Evolutionary conservation across 495 filamentous ascomycete species (phyloP), one percentile per base, ranked within the genome.

Genomic region (Ramalina intermedia): DNA sequence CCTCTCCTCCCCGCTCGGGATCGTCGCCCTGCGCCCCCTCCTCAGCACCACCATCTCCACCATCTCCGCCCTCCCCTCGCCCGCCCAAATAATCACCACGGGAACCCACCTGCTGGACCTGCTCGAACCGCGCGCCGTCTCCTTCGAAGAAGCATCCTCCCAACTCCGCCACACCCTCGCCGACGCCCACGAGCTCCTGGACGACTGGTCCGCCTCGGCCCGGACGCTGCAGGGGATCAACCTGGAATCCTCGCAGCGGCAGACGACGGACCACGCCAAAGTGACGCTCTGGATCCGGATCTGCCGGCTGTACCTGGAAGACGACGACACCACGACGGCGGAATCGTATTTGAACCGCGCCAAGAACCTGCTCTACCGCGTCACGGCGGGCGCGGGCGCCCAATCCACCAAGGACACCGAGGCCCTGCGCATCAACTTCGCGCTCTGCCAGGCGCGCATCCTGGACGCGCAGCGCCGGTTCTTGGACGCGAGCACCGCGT

Each of bases 271-370:
- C 62, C 72, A 84, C 47, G 80, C 85, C 47, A 87, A 87, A 62
- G 83, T 84, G 3, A 68, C 66, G 24, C 73, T 94, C 40, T 96
- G 88, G 83, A 84, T 96, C 43, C 82, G 93, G 42, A 96, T 98
- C 61, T 87, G 91, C 63, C 79, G 93, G 46, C 81, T 91, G 64
- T 89, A 91, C 63, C 76, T 98, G 41, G 93, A 96, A 66, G 88
- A 87, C 41, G 93, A 95, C 61, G 88, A 98, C 58, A 84, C 84
- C 20, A 91, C 82, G 2, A 72, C 69, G 14, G 91, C 93, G 20
- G 86, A 91, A 58, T 74, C 73, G 16, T 88, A 89, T 63, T 73
- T 96, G 47, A 96, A 96, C 71, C 82, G 87, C 52, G 82, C 90
- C 57, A 96, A 95, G 63, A 85, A 87, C 56, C 67, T 96, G 44